Percentiles rank a stretch among this genome's conserved stretches.
Evolutionary conservation across 805 yeast genomes (phyloP).

Genomic region (Candida mattraensis): DNA sequence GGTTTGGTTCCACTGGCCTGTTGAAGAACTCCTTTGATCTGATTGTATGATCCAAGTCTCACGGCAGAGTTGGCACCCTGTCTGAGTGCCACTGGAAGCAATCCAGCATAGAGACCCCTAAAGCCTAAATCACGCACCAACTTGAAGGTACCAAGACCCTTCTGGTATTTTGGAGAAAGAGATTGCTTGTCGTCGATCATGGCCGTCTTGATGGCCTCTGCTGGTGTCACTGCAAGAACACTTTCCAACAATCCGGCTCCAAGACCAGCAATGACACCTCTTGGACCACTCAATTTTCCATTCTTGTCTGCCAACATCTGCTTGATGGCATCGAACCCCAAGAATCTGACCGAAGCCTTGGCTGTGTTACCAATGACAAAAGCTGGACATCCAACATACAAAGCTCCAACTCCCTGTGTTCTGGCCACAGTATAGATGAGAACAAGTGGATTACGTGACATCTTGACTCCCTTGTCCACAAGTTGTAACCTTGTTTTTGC

Average conservation of each 20-base stretch:
- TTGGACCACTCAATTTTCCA: conserved; percentile 83
- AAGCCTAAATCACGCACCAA: conserved; percentile 78
- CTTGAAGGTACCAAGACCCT: conserved; percentile 63
- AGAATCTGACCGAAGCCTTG: conserved; percentile 91
- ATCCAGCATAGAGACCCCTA: conserved; percentile 82
- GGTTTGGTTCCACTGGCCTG: conserved; percentile 66
- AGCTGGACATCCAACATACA: conserved; percentile 96
- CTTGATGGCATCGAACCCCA: conserved; percentile 90
- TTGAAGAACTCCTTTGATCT: conserved; percentile 78
- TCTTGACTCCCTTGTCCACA: conserved; percentile 59
- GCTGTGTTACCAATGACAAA: conserved; percentile 94
- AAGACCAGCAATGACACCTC: conserved; percentile 95
- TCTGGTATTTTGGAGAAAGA: conserved; percentile 72
- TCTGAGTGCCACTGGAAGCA: conserved; percentile 89
- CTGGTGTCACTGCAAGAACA: conserved; percentile 92
- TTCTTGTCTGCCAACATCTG: conserved; percentile 72
- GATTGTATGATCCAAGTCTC: conserved; percentile 87
- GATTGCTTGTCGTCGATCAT: conserved; percentile 89
- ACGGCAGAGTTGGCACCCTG: conserved; percentile 97
- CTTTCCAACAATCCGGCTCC: conserved; percentile 96
- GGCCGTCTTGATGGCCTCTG: conserved; percentile 94
- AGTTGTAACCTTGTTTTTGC: conserved; percentile 93
- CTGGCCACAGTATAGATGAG: conserved; percentile 73
- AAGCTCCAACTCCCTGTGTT: conserved; percentile 72
- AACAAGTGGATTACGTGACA: conserved; percentile 81